Conservation (phyloP, 2,329 filamentous ascomycete genomes). For the Diaporthe aspalathi region DNA sequence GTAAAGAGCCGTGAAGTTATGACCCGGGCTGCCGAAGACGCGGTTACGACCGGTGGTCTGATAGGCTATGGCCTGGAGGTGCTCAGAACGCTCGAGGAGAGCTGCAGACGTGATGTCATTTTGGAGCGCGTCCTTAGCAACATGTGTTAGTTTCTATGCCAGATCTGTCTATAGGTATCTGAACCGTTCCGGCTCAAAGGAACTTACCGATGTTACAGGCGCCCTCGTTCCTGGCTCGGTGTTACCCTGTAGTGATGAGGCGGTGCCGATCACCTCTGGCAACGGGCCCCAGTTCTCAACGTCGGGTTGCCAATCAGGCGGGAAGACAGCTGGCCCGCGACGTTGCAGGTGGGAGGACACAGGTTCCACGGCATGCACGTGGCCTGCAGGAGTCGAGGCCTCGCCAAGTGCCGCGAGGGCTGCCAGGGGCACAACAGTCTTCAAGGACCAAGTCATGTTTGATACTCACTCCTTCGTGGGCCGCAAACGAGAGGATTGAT, state of each 20-base stretch:
- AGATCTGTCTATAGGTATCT: not conserved
- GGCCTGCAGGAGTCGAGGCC: slow-evolving; percentile 21
- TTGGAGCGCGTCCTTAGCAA: slow-evolving; percentile 4
- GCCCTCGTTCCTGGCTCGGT: not conserved
- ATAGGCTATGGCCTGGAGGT: slow-evolving; percentile 25
- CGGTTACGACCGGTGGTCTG: slow-evolving; percentile 18
- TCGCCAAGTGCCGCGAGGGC: slow-evolving; percentile 22
- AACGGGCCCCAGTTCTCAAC: slow-evolving; percentile 13
- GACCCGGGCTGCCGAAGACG: slow-evolving; percentile 22
- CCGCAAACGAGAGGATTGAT: not conserved
- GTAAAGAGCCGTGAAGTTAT: slow-evolving; percentile 24
- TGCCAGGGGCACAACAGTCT: slow-evolving; percentile 11
- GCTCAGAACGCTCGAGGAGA: slow-evolving; percentile 1
- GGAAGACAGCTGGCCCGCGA: slow-evolving; percentile 4
- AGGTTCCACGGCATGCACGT: slow-evolving; percentile 23
- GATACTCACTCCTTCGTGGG: not conserved
- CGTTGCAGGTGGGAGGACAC: slow-evolving; percentile 15
- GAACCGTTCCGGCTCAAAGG: not conserved
- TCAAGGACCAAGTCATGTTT: slow-evolving; percentile 15
- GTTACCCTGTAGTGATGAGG: slow-evolving; percentile 6
- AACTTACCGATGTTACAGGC: slow-evolving; percentile 13
- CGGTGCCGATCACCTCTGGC: slow-evolving; percentile 6
- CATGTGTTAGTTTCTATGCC: not conserved
- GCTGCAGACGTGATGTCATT: slow-evolving; percentile 11
- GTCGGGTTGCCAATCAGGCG: slow-evolving; percentile 19